Evolutionary conservation across 305 asterid genomes (phyloP), one percentile per base, ranked within the genome.

Genomic region (Fraxinus ornus): DNA sequence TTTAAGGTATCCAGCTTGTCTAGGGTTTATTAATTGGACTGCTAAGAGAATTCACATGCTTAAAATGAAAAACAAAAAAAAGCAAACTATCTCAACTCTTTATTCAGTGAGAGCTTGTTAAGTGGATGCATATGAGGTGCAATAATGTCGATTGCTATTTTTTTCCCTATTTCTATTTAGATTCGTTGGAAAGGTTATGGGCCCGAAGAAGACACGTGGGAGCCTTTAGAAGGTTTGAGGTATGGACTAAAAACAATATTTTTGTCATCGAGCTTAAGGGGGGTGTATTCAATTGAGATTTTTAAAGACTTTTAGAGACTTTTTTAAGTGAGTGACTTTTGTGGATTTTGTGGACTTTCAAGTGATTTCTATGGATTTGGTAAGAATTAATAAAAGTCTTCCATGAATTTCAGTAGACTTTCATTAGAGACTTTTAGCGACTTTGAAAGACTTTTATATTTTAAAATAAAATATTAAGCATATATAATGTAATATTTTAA

Each of bases 131-230:
- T 62, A 19, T 22, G 32, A 10, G 15, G 10, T 21, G 28, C 32
- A 68, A 28, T 68, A 10, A 68, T 68, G 32, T 68, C 2, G 44
- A 37, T 37, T 68, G 36, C 8, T 68, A 68, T 64, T 68, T 68
- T 68, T 37, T 68, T 68, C 75, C n/a, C 75, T 4, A 17, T 7
- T 75, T 78, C 28, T 70, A n/a, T 73, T 78, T 62, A 95, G 98
- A 83, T 95, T n/a, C 89, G 85, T 5, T 96, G 98, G 99, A 91
- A 90, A 82, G 93, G 97, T 47, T 94, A 96, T 88, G 93, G 94
- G 7, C 88, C 94, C 0, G 91, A 86, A 3, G 80, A 91, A 5
- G 98, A 96, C 79, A 92, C 97, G 0, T 96, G 98, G 99, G 99
- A 96, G 86, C 98, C 99, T 1, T 66, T 78, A 77, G 95, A 91